Conservation (phyloP, 441 rosid genomes). For the Bruguiera hainesii region DNA sequence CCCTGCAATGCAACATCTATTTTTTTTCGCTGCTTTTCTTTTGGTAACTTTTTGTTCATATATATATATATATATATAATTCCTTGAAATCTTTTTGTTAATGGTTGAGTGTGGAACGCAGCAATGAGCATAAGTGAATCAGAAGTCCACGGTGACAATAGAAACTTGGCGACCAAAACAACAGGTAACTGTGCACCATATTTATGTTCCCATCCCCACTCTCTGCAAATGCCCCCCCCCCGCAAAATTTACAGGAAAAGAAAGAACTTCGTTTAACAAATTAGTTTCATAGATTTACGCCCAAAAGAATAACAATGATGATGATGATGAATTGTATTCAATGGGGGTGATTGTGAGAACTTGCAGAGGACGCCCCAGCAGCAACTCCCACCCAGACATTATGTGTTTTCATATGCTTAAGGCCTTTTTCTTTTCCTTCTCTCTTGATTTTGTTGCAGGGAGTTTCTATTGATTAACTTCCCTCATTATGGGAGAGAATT, state of each 20-base stretch:
- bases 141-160: slow-evolving; percentile 42
- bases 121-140: slow-evolving; percentile 58
- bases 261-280: too few relatives aligned
- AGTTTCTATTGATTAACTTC: slow-evolving; percentile 7
- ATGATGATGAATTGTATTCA: neutral
- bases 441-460: slow-evolving; percentile 21
- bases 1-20: too few relatives aligned
- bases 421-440: neutral
- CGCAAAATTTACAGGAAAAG: too few relatives aligned
- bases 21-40: neutral
- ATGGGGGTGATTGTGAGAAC: neutral
- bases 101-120: slow-evolving; percentile 19
- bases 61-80: neutral
- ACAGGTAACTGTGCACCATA: slow-evolving; percentile 32
- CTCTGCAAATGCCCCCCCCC: too few relatives aligned
- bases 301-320: too few relatives aligned
- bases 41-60: neutral
- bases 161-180: slow-evolving; percentile 69
- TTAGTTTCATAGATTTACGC: neutral
- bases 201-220: too few relatives aligned
- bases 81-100: too few relatives aligned
- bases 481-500: neutral
- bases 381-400: slow-evolving; percentile 55
- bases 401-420: too few relatives aligned
- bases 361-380: slow-evolving; percentile 64